Base-by-base conservation (phyloP, 108 stramenopile species). In the Skeletonema potamos region DNA sequence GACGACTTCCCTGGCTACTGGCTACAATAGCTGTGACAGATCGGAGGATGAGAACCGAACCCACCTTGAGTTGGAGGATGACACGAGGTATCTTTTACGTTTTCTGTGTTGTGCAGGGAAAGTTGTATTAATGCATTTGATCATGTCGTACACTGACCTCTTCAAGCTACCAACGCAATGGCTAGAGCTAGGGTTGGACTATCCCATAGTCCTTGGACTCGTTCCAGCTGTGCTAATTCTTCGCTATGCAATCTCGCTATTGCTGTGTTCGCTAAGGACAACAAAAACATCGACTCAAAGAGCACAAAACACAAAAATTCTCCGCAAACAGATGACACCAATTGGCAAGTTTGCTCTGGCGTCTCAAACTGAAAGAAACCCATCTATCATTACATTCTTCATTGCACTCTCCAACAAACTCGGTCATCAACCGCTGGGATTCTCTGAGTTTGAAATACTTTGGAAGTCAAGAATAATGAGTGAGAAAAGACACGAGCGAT, bases 281-380 rank as follows among this genome's bases (percentile, higher is more conserved):
- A 6, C 18, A 15, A 6, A 5, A 22, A 20, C 48, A 48, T 48
- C 48, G 6, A 6, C 18, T 51, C 18, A 51, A 22, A 0, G 22
- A 24, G 20, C 48, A 51, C 6, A 51, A 2, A 2, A 51, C 22
- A 22, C 20, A 51, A 51, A 51, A 22, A 20, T 56, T 0, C 56
- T 56, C 8, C 66, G 66, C 2, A 68, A 71, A n/a, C 74, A 61
- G 46, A 59, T 74, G 74, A 74, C 74, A 3, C 54, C 74, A 27
- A 46, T 74, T 18, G 74, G 74, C 13, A 68, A 57, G 37, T 74
- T 74, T 65, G 58, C 74, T 7, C 37, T 74, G 5, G 36, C 34
- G 9, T 74, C 74, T 46, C 74, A 74, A 68, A 74, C 74, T 11
- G 64, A 74, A 32, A 39, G 33, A 17, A 68, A 68, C 12, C 74